phyloP scores from a whole-genome alignment of 176 grass and related monocot genomes.

The Stipa capillata region DNA sequence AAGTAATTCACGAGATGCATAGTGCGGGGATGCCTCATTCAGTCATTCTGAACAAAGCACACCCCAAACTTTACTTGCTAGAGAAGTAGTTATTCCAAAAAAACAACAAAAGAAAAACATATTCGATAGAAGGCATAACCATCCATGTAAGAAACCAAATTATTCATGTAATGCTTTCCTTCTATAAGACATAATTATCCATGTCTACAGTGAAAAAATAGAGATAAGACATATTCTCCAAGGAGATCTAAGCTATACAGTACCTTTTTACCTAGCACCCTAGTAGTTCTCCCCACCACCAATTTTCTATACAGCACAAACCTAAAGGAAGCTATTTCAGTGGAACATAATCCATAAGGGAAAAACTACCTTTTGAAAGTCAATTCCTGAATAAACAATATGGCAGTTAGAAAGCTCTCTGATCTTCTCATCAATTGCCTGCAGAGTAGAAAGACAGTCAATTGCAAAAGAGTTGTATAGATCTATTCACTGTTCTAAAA shows the following conservation, averaged over 20 bases:
- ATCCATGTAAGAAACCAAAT: not conserved
- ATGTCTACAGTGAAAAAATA: not conserved
- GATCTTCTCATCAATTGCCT: slow-evolving; percentile 99
- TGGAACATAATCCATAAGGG: not conserved
- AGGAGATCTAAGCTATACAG: not conserved
- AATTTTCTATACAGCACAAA: not conserved
- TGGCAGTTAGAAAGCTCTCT: slow-evolving; percentile 98
- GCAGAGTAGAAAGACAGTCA: slow-evolving; percentile 20
- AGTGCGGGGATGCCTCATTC: no score
- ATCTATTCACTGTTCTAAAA: no score
- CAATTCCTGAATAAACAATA: slow-evolving; percentile 93
- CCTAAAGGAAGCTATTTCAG: no score
- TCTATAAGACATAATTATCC: not conserved
- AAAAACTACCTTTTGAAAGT: slow-evolving; percentile 89
- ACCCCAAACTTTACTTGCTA: no score
- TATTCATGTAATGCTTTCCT: not conserved
- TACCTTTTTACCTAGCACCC: not conserved
- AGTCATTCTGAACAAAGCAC: not conserved
- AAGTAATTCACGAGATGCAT: no score
- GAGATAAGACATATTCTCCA: not conserved
- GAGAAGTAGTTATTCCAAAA: not conserved
- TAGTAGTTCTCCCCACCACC: not conserved
- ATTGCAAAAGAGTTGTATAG: no score
- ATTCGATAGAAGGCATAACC: not conserved
- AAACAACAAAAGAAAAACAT: not conserved